Base-by-base conservation (phyloP, 179 eudicot species). In the Sideroxylon spinosum region DNA sequence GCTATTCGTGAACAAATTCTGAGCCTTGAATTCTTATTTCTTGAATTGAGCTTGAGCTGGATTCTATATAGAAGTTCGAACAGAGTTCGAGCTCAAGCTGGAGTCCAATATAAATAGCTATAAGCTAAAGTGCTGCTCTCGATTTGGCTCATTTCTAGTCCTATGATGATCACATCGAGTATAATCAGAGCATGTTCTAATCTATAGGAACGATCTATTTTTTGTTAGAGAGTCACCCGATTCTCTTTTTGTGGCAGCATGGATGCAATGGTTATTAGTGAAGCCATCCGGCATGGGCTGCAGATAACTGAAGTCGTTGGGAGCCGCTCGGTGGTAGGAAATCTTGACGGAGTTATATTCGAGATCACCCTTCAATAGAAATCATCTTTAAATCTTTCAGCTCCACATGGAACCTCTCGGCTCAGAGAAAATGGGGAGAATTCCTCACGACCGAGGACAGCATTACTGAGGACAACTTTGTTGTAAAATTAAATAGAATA, bases 231-330 rank as follows among this genome's bases (percentile, higher is more conserved):
- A 73, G 14, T 62, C 25, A 46, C 55, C 7, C 16, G 4, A 11
- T 49, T 68, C 7, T 60, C 63, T 61, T 3, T 29, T 37, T 37
- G 44, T 83, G 86, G n/a, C 91, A 94, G 98, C 62, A 93, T 95
- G 92, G 98, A 94, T 79, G 80, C 81, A 19, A 71, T 91, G 93
- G 92, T 95, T 26, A 70, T 87, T 1, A 79, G 77, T 68, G 97
- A 95, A 88, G 97, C 97, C 49, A 60, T 52, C 52, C 76, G 71
- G 56, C 93, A 89, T 82, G 97, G 94, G 71, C 78, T 95, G 85
- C 80, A 64, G 61, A 77, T 85, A 46, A 78, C 71, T 52, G 97
- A 95, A 86, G 86, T 95, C 76, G 62, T 80, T 62, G 95, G 91
- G 50, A 88, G 92, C 52, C 91, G 90, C 13, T 50, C 90, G 63